Conservation (phyloP, 495 filamentous ascomycete genomes). For the Cenococcum geophilum region DNA sequence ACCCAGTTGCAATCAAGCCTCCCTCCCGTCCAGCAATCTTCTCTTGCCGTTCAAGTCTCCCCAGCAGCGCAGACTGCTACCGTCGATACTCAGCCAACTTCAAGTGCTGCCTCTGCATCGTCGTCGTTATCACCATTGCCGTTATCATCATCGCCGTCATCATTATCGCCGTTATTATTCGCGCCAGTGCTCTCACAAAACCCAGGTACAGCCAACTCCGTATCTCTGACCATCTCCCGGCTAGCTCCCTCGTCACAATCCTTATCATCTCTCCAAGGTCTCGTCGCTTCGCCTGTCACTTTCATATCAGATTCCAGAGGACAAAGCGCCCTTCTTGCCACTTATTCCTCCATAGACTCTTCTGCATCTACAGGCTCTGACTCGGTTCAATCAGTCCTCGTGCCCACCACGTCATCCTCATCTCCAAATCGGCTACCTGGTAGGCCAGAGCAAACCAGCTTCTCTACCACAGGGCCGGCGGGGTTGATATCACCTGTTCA, state of each 20-base stretch:
- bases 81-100: background rate
- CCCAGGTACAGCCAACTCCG: slow-evolving; percentile 23
- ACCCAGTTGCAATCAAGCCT: slow-evolving; percentile 14
- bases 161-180: background rate
- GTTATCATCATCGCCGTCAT: background rate
- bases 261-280: slow-evolving; percentile 7
- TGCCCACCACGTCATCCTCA: slow-evolving; percentile 8
- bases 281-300: slow-evolving; percentile 13
- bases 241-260: slow-evolving; percentile 10
- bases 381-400: slow-evolving; percentile 17
- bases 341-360: slow-evolving; percentile 4
- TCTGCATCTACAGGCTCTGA: slow-evolving; percentile 24
- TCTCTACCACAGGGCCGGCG: slow-evolving; percentile 17
- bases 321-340: background rate
- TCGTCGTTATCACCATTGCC: background rate
- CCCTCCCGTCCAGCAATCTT: background rate
- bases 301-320: slow-evolving; percentile 13
- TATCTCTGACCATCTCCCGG: background rate
- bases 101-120: background rate
- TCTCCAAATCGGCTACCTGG: background rate
- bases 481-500: slow-evolving; percentile 23
- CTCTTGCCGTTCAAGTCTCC: background rate
- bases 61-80: background rate
- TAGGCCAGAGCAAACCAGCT: slow-evolving; percentile 10
- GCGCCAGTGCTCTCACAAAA: slow-evolving; percentile 6